Percentiles rank a stretch among this genome's conserved stretches.
Evolutionary conservation across 2,329 filamentous ascomycete species (phyloP).

Genomic region (Seiridium cupressi): DNA sequence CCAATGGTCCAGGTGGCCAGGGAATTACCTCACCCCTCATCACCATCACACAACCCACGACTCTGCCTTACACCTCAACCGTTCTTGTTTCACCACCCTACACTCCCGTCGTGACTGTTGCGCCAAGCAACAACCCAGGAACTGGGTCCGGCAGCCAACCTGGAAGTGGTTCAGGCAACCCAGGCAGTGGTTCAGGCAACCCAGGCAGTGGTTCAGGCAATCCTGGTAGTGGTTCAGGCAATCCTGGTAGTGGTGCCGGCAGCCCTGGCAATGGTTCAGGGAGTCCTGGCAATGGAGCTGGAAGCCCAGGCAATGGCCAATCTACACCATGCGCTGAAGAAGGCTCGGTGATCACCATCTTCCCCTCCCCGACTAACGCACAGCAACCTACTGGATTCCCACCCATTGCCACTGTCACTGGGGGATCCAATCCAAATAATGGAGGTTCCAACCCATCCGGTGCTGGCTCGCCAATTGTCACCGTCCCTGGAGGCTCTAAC

Average conservation of each 20-base stretch:
- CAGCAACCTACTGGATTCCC: background rate
- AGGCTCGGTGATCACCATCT: background rate
- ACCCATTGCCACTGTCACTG: background rate
- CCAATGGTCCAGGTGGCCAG: constrained; percentile 14
- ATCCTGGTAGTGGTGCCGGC: constrained; percentile 9
- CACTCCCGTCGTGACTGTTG: constrained; percentile 3
- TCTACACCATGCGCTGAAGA: constrained; percentile 6
- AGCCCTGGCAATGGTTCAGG: constrained; percentile 10
- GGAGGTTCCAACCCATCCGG: background rate
- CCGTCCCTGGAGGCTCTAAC: background rate
- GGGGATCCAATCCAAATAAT: background rate
- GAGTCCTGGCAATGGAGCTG: constrained; percentile 11
- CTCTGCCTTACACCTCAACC: background rate
- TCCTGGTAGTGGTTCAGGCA: constrained; percentile 10
- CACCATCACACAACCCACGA: constrained; percentile 13
- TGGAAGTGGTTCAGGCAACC: constrained; percentile 3
- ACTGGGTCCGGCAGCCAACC: constrained; percentile 5
- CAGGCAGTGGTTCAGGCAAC: constrained; percentile 11
- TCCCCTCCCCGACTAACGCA: background rate
- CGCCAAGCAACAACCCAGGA: constrained; percentile 12
- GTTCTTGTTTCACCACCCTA: background rate
- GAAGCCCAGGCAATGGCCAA: constrained; percentile 2
- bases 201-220: constrained; percentile 3
- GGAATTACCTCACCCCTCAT: constrained; percentile 12
- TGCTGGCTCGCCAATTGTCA: background rate